Evolutionary conservation across 495 filamentous ascomycete genomes (phyloP).

Genomic region (Xylona heveae): DNA sequence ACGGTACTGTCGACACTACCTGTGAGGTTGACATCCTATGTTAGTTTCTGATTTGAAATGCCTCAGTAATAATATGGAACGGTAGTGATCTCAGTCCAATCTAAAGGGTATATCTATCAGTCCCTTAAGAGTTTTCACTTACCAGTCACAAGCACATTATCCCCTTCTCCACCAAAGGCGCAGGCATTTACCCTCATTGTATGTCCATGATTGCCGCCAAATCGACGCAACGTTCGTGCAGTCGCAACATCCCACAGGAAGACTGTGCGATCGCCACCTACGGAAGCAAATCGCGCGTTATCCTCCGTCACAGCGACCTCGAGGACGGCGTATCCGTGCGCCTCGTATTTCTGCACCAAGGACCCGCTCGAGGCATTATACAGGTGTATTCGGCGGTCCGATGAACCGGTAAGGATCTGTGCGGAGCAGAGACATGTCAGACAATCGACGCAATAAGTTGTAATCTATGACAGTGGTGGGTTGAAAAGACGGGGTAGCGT

Average conservation of each 20-base stretch:
- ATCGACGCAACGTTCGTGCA: slow-evolving; percentile 50
- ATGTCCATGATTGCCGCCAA: slow-evolving; percentile 41
- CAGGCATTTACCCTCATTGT: slow-evolving; percentile 53
- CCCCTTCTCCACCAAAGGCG: slow-evolving; percentile 50
- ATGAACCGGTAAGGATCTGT: slow-evolving; percentile 60
- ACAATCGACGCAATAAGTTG: too few species aligned
- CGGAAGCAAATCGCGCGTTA: slow-evolving; percentile 63
- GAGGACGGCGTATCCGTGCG: slow-evolving; percentile 81
- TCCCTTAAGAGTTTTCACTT: too few species aligned
- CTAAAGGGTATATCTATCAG: too few species aligned
- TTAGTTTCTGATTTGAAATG: too few species aligned
- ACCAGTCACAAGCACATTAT: slow-evolving; percentile 46
- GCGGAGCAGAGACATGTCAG: slow-evolving; percentile 8
- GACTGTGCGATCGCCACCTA: slow-evolving; percentile 72
- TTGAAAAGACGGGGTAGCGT: too few species aligned
- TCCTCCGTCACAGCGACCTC: slow-evolving; percentile 49
- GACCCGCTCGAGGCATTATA: slow-evolving; percentile 26
- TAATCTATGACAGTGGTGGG: too few species aligned
- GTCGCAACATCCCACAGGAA: slow-evolving; percentile 88
- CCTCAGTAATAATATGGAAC: too few species aligned
- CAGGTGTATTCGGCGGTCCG: slow-evolving; percentile 67
- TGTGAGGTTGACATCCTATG: too few species aligned
- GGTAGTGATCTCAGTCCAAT: too few species aligned
- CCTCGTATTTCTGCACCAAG: slow-evolving; percentile 68
- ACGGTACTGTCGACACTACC: slow-evolving; percentile 70